These are phyloP conservation scores for Pestalotiopsis sp. DNA, from an alignment of 2,329 filamentous ascomycete species.

Conservation along the genomic window DNA sequence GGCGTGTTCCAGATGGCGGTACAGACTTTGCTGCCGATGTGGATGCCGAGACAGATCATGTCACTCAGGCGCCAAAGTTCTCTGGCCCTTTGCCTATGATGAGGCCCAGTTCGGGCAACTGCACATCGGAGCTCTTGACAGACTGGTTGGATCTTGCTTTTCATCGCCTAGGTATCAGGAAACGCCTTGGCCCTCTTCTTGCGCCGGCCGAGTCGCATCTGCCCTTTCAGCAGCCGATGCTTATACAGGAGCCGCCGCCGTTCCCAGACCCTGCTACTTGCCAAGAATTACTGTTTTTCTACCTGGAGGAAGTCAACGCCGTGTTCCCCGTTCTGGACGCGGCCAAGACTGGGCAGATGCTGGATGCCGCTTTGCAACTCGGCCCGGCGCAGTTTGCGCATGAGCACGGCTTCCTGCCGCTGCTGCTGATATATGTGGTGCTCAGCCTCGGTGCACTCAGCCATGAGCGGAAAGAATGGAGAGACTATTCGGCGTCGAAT, in stretches of 20 bases:
- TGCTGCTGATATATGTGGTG: constrained; percentile 6
- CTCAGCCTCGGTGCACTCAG: constrained; percentile 1
- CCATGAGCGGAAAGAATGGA: not conserved
- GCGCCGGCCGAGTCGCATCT: not conserved
- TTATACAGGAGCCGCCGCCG: not conserved
- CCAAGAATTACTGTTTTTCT: constrained; percentile 1
- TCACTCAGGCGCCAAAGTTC: constrained; percentile 22
- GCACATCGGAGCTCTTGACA: constrained; percentile 13
- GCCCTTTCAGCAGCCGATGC: not conserved
- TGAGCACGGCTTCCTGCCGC: constrained; percentile 3
- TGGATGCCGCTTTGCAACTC: not conserved
- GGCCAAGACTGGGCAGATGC: not conserved
- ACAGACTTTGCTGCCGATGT: not conserved
- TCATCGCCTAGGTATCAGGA: constrained; percentile 9
- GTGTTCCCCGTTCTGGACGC: constrained; percentile 14
- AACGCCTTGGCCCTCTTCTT: not conserved
- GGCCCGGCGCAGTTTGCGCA: constrained; percentile 5
- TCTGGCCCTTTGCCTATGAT: constrained; percentile 27
- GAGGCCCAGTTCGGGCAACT: constrained; percentile 4
- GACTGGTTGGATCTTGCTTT: constrained; percentile 16
- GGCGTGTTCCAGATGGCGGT: not conserved
- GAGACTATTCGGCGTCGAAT: not conserved
- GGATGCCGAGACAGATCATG: constrained; percentile 5
- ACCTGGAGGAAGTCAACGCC: constrained; percentile 13
- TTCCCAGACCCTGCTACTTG: constrained; percentile 5